Conservation (phyloP, 441 rosid genomes). For the Metrosideros polymorpha region DNA sequence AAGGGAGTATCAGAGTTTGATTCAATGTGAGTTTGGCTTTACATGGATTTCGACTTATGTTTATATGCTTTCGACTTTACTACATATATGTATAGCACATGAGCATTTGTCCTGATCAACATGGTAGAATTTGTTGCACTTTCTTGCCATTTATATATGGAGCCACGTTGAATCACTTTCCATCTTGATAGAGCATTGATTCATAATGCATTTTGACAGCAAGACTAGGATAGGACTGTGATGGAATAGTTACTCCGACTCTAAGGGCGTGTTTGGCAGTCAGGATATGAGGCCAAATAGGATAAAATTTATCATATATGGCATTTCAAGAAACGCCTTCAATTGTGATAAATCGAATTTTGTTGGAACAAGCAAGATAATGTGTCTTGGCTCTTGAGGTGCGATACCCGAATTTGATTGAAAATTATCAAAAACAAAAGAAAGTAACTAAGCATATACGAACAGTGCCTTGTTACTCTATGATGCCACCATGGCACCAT, state of each 20-base stretch:
- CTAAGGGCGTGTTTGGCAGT: neutral
- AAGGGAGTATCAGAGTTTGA: conserved; percentile 12
- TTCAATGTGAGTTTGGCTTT: conserved; percentile 71
- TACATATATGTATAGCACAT: conserved; percentile 63
- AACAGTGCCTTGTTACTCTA: neutral
- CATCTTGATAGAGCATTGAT: neutral
- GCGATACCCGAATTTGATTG: too few species aligned
- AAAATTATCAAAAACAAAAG: too few species aligned
- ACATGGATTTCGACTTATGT: conserved; percentile 52
- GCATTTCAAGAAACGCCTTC: accelerated
- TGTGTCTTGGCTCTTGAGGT: too few species aligned
- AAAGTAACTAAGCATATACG: neutral
- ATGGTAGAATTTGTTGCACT: conserved; percentile 60
- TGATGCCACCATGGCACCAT: neutral
- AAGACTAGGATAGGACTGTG: neutral
- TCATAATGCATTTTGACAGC: neutral
- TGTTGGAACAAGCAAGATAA: too few species aligned
- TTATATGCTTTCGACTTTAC: conserved; percentile 58
- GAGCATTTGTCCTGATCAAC: conserved; percentile 54
- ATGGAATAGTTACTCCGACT: neutral
- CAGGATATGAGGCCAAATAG: neutral
- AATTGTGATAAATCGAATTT: too few species aligned
- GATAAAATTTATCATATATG: neutral
- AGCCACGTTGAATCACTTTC: neutral
- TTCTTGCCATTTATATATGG: neutral